phyloP scores from a whole-genome alignment of 169 alveolate species.

The Cryptosporidium parvum region DNA sequence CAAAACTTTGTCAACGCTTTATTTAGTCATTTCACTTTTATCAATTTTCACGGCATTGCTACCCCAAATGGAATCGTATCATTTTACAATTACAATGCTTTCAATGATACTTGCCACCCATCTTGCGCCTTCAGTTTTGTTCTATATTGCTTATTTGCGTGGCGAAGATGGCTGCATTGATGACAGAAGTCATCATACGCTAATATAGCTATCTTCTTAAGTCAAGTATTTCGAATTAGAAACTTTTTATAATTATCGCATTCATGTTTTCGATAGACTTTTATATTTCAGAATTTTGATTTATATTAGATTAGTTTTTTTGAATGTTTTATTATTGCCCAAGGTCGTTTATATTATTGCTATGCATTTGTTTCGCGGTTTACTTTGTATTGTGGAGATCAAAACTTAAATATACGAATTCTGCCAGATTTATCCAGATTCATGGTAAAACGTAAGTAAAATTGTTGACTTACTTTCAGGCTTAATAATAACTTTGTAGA shows the following conservation, averaged over 20 bases:
- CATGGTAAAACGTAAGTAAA: conserved; percentile 16
- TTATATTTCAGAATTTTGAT: background rate
- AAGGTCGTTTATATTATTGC: background rate
- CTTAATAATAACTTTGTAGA: conserved; percentile 2
- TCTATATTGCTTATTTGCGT: conserved; percentile 62
- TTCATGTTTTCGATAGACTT: background rate
- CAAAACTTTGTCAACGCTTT: conserved; percentile 35
- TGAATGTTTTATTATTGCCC: too few relatives aligned
- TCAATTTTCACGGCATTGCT: conserved; percentile 34
- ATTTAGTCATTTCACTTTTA: conserved; percentile 22
- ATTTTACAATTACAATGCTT: conserved; percentile 3
- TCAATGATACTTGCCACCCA: conserved; percentile 41
- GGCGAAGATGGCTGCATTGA: conserved; percentile 42
- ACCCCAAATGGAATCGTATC: conserved; percentile 1
- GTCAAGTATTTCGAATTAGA: background rate
- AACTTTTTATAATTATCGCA: background rate
- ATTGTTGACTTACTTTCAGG: background rate
- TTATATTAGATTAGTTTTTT: too few relatives aligned
- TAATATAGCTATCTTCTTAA: background rate
- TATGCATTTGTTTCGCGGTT: background rate
- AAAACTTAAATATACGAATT: background rate
- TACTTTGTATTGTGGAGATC: background rate
- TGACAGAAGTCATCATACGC: conserved; percentile 5
- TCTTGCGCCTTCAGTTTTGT: conserved; percentile 54
- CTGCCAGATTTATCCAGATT: background rate